A percentile compares a stretch with the other conserved stretches of the same genome.
phyloP scores from a whole-genome alignment of 1,284 basidiomycete species.

The Xerocomus nothofagi region DNA sequence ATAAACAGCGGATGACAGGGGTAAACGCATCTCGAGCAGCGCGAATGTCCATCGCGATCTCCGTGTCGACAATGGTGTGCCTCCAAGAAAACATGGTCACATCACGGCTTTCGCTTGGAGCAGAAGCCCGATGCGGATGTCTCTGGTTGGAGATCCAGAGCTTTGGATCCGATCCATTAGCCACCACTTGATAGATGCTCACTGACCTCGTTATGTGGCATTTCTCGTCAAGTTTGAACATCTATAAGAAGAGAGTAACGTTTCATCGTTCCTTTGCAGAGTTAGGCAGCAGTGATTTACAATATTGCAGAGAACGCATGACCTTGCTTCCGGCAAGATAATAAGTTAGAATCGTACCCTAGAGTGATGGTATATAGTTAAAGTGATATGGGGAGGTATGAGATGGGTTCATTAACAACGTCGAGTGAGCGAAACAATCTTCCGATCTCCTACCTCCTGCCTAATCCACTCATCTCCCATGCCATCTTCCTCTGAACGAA shows the following conservation, averaged over 20 bases:
- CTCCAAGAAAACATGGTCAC: conserved; percentile 1
- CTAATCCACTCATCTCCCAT: conserved; percentile 25
- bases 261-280: too few relatives aligned
- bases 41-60: conserved; percentile 15
- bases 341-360: too few relatives aligned
- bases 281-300: too few relatives aligned
- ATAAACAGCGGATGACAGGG: conserved; percentile 14
- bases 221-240: too few relatives aligned
- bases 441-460: conserved; percentile 11
- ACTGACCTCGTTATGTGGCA: too few relatives aligned
- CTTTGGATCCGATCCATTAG: neutral
- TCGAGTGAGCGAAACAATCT: neutral
- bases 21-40: conserved; percentile 10
- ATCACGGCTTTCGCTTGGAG: conserved; percentile 15
- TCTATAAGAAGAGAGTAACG: too few relatives aligned
- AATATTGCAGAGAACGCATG: too few relatives aligned
- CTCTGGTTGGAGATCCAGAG: conserved; percentile 15
- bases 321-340: too few relatives aligned
- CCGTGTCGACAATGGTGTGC: conserved; percentile 9
- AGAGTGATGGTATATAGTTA: too few relatives aligned
- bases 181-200: too few relatives aligned
- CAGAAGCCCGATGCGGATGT: conserved; percentile 12
- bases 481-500: conserved; percentile 19
- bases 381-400: neutral
- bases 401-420: too few relatives aligned